phyloP scores from a whole-genome alignment of 345 rosid genomes.

The Bruguiera sexangula region DNA sequence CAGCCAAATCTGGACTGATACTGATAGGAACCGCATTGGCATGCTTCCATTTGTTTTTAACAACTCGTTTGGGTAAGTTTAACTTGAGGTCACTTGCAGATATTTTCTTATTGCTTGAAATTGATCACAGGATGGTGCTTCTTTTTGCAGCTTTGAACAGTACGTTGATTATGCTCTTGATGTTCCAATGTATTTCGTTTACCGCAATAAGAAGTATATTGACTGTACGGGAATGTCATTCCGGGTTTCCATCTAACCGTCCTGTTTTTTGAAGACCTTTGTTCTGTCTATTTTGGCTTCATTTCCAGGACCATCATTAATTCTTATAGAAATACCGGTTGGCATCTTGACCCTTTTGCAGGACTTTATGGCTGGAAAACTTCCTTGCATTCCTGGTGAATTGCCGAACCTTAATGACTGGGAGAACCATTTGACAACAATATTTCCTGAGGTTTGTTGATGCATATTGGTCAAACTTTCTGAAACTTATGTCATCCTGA shows the following conservation, averaged over 20 bases:
- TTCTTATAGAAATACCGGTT: slow-evolving; percentile 8
- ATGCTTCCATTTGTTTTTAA: slow-evolving; percentile 98
- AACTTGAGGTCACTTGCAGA: background rate
- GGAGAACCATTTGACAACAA: slow-evolving; percentile 96
- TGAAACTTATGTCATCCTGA: background rate
- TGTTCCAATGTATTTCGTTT: slow-evolving; percentile 98
- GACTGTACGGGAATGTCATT: slow-evolving; percentile 96
- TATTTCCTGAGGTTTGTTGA: slow-evolving; percentile 86
- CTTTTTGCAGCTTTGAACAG: slow-evolving; percentile 82
- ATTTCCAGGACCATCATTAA: background rate
- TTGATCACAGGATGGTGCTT: background rate
- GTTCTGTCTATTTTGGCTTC: background rate
- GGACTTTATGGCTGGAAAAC: slow-evolving; percentile 97
- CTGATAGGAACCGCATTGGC: slow-evolving; percentile 86
- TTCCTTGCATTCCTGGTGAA: slow-evolving; percentile 90
- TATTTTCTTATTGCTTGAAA: background rate
- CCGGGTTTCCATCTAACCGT: slow-evolving; percentile 70
- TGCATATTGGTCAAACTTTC: slow-evolving; percentile 14
- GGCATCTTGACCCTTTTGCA: slow-evolving; percentile 30
- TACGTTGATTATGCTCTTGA: slow-evolving; percentile 99
- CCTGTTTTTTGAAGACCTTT: slow-evolving; percentile 31
- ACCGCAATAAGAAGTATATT: slow-evolving; percentile 72
- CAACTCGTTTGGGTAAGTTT: slow-evolving; percentile 82
- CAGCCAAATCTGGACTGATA: slow-evolving; percentile 97
- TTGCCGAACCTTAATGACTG: slow-evolving; percentile 88